A percentile compares a stretch with the other conserved stretches of the same genome.
These are phyloP conservation scores for Phytophthora brassicae DNA, from an alignment of 352 stramenopile species.

Conservation along the genomic window DNA sequence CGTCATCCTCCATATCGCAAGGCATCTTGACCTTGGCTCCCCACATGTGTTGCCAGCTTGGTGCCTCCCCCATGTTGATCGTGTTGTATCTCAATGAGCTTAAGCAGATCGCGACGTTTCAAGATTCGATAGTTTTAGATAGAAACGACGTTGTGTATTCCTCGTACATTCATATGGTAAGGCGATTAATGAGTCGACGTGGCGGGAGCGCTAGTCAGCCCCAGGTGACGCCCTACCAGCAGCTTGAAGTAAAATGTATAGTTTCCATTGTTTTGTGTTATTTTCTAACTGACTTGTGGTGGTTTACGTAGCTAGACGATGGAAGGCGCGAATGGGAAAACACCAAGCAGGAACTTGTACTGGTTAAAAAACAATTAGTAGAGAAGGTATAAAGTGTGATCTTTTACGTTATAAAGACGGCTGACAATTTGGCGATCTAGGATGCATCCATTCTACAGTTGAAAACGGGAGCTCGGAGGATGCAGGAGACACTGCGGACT, in stretches of 20 bases:
- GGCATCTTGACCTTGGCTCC: conserved; percentile 86
- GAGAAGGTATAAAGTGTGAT: too few species aligned
- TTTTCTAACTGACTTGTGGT: too few species aligned
- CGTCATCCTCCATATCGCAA: conserved; percentile 88
- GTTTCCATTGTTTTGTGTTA: not conserved
- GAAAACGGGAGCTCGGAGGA: conserved; percentile 54
- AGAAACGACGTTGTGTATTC: conserved; percentile 25
- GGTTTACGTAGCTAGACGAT: conserved; percentile 44
- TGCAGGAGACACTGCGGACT: conserved; percentile 58
- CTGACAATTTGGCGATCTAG: too few species aligned
- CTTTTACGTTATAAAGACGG: too few species aligned
- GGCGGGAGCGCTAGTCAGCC: conserved; percentile 19
- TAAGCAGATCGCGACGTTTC: conserved; percentile 30
- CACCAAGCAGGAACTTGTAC: conserved; percentile 51
- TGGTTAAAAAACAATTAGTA: conserved; percentile 42
- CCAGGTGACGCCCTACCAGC: conserved; percentile 29
- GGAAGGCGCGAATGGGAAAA: conserved; percentile 58
- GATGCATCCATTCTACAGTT: conserved; percentile 59
- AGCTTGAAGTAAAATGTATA: conserved; percentile 17
- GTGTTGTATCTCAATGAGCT: not conserved
- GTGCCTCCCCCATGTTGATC: conserved; percentile 61
- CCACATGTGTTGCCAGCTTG: conserved; percentile 89
- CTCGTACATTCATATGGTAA: conserved; percentile 12
- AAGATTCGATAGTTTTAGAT: not conserved
- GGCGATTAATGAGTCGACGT: conserved; percentile 21